Base-by-base conservation (phyloP, 164 flowering plant species). In the Vitis labrusca region DNA sequence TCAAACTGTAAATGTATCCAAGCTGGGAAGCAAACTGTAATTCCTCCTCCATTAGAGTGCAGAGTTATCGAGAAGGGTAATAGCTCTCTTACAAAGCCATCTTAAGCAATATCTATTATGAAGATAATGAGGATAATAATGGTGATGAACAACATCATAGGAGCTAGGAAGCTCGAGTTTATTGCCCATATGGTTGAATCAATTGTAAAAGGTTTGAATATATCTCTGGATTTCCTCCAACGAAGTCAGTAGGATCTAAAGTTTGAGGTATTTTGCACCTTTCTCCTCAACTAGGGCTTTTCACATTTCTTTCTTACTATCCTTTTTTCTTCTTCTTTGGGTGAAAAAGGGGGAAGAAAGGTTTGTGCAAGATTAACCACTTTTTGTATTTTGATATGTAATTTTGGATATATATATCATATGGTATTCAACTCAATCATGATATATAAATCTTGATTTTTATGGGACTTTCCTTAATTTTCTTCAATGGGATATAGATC, bases 31-130 rank as follows among this genome's bases (percentile, higher is more conserved):
- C 70, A 72, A 55, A 59, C 44, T 59, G 61, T 64, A 16, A 23
- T 61, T 67, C 64, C 64, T 66, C 49, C 73, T 17, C 19, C 19
- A 27, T 61, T 73, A 17, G 65, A 74, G 54, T 68, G 76, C 50
- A 72, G 64, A 64, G 61, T 73, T 6, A 61, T 72, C 10, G 66
- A 77, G 47, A 69, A 70, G 57, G 77, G 73, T 50, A 68, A 50
- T 11, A 54, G 52, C 63, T 54, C 71, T 66, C 59, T 57, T 54
- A 48, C 72, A 6, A 19, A 62, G 48, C 72, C 74, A n/a, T 51
- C 65, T 49, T 67, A 53, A 62, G 5, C 11, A 30, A 27, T 1
- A 64, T 15, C 29, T 10, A 3, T 59, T 59, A 12, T 59, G 9
- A 17, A 13, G 61, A 23, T 59, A 10, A 59, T 59, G 61, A 59